Evolutionary conservation across 2,329 filamentous ascomycete genomes (phyloP).

Genomic region (Aquanectria penicillioides): DNA sequence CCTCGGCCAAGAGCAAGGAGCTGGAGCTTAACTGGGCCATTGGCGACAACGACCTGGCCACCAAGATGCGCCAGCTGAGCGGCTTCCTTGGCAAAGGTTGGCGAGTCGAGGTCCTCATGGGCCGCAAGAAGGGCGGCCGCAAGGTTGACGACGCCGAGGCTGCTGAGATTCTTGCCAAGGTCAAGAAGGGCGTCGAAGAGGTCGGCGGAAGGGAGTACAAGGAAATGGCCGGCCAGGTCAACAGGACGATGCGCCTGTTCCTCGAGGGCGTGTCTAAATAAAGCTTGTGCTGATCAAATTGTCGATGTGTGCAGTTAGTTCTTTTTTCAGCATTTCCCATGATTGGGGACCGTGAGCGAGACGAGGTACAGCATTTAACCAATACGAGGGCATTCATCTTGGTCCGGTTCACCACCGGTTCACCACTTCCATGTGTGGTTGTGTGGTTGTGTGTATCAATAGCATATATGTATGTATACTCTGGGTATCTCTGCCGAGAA

Average conservation of each 20-base stretch:
- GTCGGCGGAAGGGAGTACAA: constrained; percentile 56
- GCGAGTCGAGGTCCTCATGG: constrained; percentile 78
- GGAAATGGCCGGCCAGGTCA: constrained; percentile 55
- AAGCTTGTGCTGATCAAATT: no score
- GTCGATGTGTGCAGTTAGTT: no score
- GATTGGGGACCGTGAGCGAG: no score
- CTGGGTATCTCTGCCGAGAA: constrained; percentile 35
- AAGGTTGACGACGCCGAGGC: constrained; percentile 70
- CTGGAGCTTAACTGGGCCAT: constrained; percentile 95
- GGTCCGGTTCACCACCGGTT: no score
- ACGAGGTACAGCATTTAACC: no score
- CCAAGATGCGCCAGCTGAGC: constrained; percentile 73
- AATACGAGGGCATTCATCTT: no score
- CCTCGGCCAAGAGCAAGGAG: constrained; percentile 69
- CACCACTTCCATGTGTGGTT: no score
- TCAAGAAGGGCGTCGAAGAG: constrained; percentile 48
- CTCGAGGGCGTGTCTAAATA: constrained; percentile 49
- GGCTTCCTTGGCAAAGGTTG: constrained; percentile 79
- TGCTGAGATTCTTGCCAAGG: constrained; percentile 60
- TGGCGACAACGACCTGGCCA: constrained; percentile 76
- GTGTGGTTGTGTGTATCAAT: constrained; percentile 33
- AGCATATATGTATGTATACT: constrained; percentile 36
- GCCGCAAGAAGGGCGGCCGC: constrained; percentile 70
- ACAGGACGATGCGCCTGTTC: constrained; percentile 54
- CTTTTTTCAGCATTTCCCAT: no score